These are phyloP conservation scores for Ceratocystis alfenasii DNA, from an alignment of 2,329 filamentous ascomycete species.

Conservation along the genomic window DNA sequence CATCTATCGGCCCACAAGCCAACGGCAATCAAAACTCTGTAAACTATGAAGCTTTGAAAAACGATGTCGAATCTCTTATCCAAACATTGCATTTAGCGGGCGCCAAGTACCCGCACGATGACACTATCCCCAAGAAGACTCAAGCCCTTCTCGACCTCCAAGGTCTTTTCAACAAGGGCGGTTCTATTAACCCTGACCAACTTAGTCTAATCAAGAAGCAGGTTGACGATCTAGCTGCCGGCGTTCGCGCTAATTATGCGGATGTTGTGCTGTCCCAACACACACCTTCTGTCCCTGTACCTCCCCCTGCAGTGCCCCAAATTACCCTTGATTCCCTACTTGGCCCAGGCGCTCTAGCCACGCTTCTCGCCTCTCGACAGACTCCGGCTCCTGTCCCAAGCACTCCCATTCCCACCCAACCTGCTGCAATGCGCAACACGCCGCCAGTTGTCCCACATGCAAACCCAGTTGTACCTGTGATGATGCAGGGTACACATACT, in stretches of 20 bases:
- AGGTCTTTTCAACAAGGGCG: constrained; percentile 57
- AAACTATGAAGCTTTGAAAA: constrained; percentile 64
- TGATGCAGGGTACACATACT: constrained; percentile 24
- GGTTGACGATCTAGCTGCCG: constrained; percentile 64
- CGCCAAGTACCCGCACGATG: constrained; percentile 63
- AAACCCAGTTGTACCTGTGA: constrained; percentile 17
- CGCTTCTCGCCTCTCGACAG: constrained; percentile 42
- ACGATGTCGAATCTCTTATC: constrained; percentile 72
- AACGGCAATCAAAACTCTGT: constrained; percentile 26
- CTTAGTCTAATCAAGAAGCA: constrained; percentile 74
- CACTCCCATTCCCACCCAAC: constrained; percentile 9
- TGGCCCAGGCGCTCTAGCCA: constrained; percentile 47
- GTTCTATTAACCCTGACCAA: constrained; percentile 68
- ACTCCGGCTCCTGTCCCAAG: constrained; percentile 8
- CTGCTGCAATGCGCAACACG: constrained; percentile 38
- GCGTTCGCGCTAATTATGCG: constrained; percentile 40
- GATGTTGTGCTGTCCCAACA: constrained; percentile 28
- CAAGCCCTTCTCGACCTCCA: constrained; percentile 80
- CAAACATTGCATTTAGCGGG: constrained; percentile 59
- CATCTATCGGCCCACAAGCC: constrained; percentile 10
- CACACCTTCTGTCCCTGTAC: constrained; percentile 27
- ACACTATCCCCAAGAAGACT: constrained; percentile 62
- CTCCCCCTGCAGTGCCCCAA: constrained; percentile 27
- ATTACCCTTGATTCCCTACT: constrained; percentile 45
- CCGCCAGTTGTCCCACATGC: constrained; percentile 29